Conservation (phyloP, 78 protist species). For the Dictyostelium intermedium region DNA sequence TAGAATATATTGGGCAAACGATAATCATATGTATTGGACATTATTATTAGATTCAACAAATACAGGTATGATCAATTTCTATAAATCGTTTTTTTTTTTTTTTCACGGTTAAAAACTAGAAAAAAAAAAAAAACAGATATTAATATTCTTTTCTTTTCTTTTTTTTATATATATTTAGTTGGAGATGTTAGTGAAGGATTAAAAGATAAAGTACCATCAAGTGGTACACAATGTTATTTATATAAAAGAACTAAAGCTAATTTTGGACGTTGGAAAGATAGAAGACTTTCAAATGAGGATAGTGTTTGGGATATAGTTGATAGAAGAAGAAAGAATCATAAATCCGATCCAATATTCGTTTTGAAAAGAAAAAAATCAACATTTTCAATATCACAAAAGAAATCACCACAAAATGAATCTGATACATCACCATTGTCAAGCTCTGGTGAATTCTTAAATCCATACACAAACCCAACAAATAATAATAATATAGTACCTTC, state of each 20-base stretch:
- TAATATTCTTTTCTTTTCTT: not conserved
- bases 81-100: not conserved
- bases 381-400: not conserved
- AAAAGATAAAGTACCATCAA: conserved; percentile 48
- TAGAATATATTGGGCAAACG: conserved; percentile 77
- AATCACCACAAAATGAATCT: conserved; percentile 19
- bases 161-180: not conserved
- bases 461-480: not conserved
- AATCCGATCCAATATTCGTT: conserved; percentile 62
- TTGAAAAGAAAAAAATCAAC: conserved; percentile 58
- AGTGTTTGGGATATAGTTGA: conserved; percentile 74
- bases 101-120: not conserved
- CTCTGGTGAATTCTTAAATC: conserved; percentile 70
- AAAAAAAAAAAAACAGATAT: not conserved
- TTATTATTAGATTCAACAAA: conserved; percentile 60
- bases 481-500: not conserved
- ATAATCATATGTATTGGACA: conserved; percentile 77
- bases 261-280: conserved; percentile 67
- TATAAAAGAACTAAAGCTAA: conserved; percentile 76
- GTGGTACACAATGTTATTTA: conserved; percentile 25
- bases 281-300: conserved; percentile 80
- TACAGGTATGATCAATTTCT: conserved; percentile 30
- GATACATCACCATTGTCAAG: conserved; percentile 35
- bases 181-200: conserved; percentile 64
- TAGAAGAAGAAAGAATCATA: conserved; percentile 38